Evolutionary conservation across 202 grass and related monocot genomes (phyloP), one percentile per base, ranked within the genome.

Genomic region (Musa balbisiana): DNA sequence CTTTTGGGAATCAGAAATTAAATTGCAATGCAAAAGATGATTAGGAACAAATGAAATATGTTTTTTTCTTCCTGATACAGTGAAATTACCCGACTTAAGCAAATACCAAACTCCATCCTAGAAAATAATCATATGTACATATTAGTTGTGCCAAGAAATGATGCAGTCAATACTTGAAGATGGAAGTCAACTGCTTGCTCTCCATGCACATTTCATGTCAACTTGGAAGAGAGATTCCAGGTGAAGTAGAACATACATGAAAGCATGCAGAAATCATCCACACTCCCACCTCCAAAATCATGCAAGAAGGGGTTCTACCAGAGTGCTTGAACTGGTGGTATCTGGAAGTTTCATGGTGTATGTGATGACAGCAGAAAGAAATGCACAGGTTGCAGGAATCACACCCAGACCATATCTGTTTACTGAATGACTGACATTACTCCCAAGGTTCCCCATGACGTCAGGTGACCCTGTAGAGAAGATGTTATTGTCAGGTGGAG

Each of bases 291-390:
- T 5, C 56, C 16, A 60, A 73, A 60, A 64, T 87, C 82, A 94
- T 69, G 76, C 91, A 25, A 99, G 87, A 95, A 99, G 95, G 26
- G 95, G 91, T 69, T 92, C 89, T 20, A 76, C 56, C 81, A 95
- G 84, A 82, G 73, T 64, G 69, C 60, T 90, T 24, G 52, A 78
- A n/a, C 43, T 83, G 76, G 79, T 78, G 70, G 33, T 43, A 6
- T 90, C 91, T 78, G 91, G 95, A 26, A 99, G 95, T 62, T 90
- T 85, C 91, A 95, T 95, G 51, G 95, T 99, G 79, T 82, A 89
- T 69, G 89, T 85, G 66, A 95, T 73, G 76, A 90, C 58, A 2
- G 89, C 82, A 27, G 95, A 86, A 72, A 99, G 78, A 74, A 95
- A 64, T 8, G 95, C 92, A 79, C 87, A 92, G 11, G 64, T 82